Evolutionary conservation across 148 eudicot species (phyloP).

Genomic region (Vaccinium myrtillus): DNA sequence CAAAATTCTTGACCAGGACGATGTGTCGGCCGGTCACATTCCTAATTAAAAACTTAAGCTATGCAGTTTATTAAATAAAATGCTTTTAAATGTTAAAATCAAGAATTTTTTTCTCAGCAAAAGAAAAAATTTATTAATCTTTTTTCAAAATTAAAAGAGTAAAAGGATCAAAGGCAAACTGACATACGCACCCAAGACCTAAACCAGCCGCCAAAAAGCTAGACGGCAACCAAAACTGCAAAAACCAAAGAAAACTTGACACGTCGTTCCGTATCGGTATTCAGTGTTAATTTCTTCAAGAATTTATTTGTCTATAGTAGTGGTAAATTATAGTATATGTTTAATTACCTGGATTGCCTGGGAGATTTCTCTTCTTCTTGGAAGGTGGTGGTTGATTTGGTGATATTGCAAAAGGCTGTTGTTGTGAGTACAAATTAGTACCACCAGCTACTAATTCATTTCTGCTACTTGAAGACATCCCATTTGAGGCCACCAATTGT

Average conservation of each 20-base stretch:
- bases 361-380: slow-evolving; percentile 66
- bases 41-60: not conserved
- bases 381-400: slow-evolving; percentile 38
- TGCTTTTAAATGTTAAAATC: not conserved
- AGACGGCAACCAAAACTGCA: no score
- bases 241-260: not conserved
- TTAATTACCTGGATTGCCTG: slow-evolving; percentile 68
- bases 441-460: slow-evolving; percentile 30
- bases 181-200: no score
- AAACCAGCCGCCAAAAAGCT: no score
- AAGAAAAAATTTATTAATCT: no score
- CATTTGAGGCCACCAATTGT: slow-evolving; percentile 60
- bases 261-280: not conserved
- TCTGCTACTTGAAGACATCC: slow-evolving; percentile 49
- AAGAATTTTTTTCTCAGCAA: not conserved
- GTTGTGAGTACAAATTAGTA: slow-evolving; percentile 38
- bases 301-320: no score
- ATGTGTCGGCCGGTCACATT: not conserved
- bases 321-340: not conserved
- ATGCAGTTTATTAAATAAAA: not conserved
- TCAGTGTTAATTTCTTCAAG: not conserved
- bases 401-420: slow-evolving; percentile 30
- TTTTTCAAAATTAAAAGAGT: no score
- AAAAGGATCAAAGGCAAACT: no score
- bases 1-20: not conserved